Conservation (phyloP, 1,139 yeast genomes). For the Meyerozyma elateridarum region DNA sequence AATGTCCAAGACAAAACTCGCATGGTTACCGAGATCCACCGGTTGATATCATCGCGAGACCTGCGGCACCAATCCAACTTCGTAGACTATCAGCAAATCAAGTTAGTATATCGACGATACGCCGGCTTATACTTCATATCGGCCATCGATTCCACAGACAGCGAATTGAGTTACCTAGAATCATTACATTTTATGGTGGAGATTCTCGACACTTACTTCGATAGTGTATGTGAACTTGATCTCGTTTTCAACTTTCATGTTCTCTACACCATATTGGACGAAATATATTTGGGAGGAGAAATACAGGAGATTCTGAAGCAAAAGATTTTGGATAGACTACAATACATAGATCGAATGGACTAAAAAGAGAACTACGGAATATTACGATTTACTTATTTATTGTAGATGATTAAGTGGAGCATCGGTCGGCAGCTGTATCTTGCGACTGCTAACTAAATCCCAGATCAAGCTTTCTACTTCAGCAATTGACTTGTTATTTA, state of each 20-base stretch:
- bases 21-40: constrained; percentile 66
- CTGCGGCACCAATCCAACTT: constrained; percentile 78
- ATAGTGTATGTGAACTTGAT: constrained; percentile 93
- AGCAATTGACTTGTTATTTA: constrained; percentile 54
- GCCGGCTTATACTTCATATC: constrained; percentile 88
- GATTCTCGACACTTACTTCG: constrained; percentile 76
- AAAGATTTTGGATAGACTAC: constrained; percentile 50
- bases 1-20: constrained; percentile 48
- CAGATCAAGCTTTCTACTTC: constrained; percentile 33
- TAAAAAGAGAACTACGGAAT: too few species aligned
- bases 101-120: constrained; percentile 81
- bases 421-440: neutral
- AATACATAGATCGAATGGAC: constrained; percentile 43
- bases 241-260: constrained; percentile 77
- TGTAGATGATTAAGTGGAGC: neutral
- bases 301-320: constrained; percentile 67
- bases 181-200: constrained; percentile 87
- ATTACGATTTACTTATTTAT: too few species aligned
- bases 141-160: constrained; percentile 70
- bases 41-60: constrained; percentile 77
- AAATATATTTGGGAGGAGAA: constrained; percentile 75
- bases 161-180: constrained; percentile 78
- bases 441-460: neutral
- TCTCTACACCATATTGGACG: constrained; percentile 67
- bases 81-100: constrained; percentile 68